Evolutionary conservation across 176 grass and related monocot genomes (phyloP), one percentile per base, ranked within the genome.

Genomic region (Oryza meridionalis): DNA sequence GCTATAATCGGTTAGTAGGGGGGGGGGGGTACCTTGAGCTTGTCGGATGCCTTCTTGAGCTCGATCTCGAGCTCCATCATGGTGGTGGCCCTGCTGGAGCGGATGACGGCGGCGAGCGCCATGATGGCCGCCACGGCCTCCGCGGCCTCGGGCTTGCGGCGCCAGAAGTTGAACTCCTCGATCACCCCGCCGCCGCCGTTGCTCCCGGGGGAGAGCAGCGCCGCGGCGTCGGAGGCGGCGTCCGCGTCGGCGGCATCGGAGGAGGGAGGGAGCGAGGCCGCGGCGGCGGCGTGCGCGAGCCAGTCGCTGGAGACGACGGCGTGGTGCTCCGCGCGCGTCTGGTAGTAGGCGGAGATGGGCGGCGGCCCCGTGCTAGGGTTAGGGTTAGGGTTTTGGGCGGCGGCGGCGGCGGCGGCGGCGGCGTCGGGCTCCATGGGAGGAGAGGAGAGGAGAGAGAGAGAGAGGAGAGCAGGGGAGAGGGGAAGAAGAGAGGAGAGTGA

Each of bases 21-120:
- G 6, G 29, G 6, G 1, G 6, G 5, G 35, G 32, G 32, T 33
- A 98, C 96, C 91, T 98, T 98, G 55, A 98, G 91, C 21, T 87
- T 96, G 53, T 94, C 88, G 26, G 96, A 98, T 0, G 93, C 93
- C 84, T 94, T 98, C 91, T 95, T 98, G 83, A 98, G 93, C 67
- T 98, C 96, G 69, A 98, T 98, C 78, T 98, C 96, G 72, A 98
- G 93, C 80, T 98, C 96, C 90, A 95, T 95, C 93, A 98, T 98
- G 89, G 96, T 98, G 75, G 88, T 95, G 70, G 96, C 93, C 85
- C 87, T 85, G 85, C 96, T 94, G 67, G 91, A 98, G 26, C 91
- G 85, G 72, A 98, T 98, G 11, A 92, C 96, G 25, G 93, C 91
- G 26, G 89, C 89, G 51, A 98, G 89, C 16, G 96, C 96, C 96